These are phyloP conservation scores for Stenocarpella maydis DNA, from an alignment of 2,329 filamentous ascomycete species.

Conservation along the genomic window DNA sequence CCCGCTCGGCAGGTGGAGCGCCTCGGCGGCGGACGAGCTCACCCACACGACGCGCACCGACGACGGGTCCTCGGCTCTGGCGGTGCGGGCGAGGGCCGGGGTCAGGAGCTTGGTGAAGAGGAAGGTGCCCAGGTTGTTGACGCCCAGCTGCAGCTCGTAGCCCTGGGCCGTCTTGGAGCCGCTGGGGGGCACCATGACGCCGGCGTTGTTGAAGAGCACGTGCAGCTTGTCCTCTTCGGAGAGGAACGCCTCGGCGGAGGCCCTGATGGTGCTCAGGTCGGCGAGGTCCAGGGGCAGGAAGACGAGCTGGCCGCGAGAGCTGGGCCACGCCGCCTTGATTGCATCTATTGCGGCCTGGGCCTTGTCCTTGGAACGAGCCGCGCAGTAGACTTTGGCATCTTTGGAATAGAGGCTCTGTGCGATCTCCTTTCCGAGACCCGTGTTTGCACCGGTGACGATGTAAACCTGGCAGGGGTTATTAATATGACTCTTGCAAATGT, in stretches of 20 bases:
- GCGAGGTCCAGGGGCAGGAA: slow-evolving; percentile 46
- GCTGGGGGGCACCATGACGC: slow-evolving; percentile 45
- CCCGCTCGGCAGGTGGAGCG: neutral
- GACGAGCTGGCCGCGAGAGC: slow-evolving; percentile 42
- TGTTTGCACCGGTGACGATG: slow-evolving; percentile 52
- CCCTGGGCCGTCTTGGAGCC: slow-evolving; percentile 40
- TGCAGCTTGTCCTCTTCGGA: slow-evolving; percentile 43
- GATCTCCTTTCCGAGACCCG: slow-evolving; percentile 57
- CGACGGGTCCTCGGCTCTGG: neutral
- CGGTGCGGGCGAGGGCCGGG: slow-evolving; percentile 28
- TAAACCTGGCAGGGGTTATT: slow-evolving; percentile 48
- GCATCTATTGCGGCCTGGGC: slow-evolving; percentile 50
- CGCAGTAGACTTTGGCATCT: slow-evolving; percentile 60
- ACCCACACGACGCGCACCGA: slow-evolving; percentile 34
- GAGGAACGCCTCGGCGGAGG: slow-evolving; percentile 39
- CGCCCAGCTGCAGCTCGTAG: slow-evolving; percentile 35
- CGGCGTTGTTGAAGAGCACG: slow-evolving; percentile 52
- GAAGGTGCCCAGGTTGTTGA: slow-evolving; percentile 33
- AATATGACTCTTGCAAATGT: neutral
- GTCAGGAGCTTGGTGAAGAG: slow-evolving; percentile 35
- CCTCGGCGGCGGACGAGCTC: slow-evolving; percentile 29
- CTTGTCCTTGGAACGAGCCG: slow-evolving; percentile 53
- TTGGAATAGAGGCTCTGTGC: slow-evolving; percentile 57
- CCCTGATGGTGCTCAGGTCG: slow-evolving; percentile 41
- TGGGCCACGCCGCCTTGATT: slow-evolving; percentile 43